phyloP scores from a whole-genome alignment of 2,329 filamentous ascomycete species.

The Myotisia sp. region DNA sequence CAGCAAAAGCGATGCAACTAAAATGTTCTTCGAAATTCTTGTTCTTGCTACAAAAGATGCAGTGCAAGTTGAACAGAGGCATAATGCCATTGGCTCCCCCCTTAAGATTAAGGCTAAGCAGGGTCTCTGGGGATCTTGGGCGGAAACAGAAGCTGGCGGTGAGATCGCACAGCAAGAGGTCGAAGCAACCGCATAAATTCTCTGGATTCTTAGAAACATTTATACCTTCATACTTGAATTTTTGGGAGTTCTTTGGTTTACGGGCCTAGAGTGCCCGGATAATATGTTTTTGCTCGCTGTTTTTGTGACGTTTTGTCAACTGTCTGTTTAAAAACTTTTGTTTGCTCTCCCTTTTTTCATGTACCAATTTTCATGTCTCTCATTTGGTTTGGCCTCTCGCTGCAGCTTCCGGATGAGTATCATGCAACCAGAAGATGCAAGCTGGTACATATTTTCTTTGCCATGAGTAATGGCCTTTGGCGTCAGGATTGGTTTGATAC shows the following conservation, averaged over 20 bases:
- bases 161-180: slow-evolving; percentile 27
- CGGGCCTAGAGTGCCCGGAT: background rate
- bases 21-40: slow-evolving; percentile 98
- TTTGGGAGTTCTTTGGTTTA: background rate
- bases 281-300: background rate
- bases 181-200: slow-evolving; percentile 1
- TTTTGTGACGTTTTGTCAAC: slow-evolving; percentile 1
- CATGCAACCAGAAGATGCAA: slow-evolving; percentile 1
- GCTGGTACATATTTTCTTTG: background rate
- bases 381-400: slow-evolving; percentile 1
- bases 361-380: background rate
- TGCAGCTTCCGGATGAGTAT: background rate
- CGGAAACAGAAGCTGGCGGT: slow-evolving; percentile 49
- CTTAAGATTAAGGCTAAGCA: slow-evolving; percentile 81
- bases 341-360: too few species aligned
- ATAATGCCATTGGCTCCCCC: slow-evolving; percentile 56
- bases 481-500: background rate
- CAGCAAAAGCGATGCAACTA: slow-evolving; percentile 80
- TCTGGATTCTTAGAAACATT: background rate
- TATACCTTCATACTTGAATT: background rate
- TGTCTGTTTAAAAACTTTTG: background rate
- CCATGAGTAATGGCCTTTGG: background rate
- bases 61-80: slow-evolving; percentile 82
- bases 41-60: slow-evolving; percentile 96
- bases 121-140: slow-evolving; percentile 95